Evolutionary conservation across 768 basidiomycete species (phyloP).

Genomic region (Lactarius indigo): DNA sequence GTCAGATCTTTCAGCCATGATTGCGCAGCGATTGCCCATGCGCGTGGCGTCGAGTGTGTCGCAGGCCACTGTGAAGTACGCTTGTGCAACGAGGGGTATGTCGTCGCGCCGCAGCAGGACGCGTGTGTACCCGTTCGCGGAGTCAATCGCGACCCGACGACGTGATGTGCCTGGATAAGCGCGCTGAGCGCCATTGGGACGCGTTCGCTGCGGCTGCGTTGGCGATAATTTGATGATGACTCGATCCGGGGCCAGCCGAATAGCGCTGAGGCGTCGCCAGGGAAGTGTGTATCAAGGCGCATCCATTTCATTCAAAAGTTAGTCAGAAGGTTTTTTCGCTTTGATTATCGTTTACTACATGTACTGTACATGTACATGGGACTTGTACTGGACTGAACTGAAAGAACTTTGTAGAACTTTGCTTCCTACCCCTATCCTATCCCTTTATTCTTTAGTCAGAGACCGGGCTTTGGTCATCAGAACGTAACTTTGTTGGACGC

Average conservation of each 20-base stretch:
- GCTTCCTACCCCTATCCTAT: no score
- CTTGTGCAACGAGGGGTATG: conserved; percentile 31
- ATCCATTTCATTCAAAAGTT: background rate
- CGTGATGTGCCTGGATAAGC: background rate
- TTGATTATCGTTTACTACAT: background rate
- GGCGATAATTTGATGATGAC: background rate
- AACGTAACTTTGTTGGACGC: background rate
- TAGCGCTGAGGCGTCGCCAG: background rate
- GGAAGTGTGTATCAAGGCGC: background rate
- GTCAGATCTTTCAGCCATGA: conserved; percentile 27
- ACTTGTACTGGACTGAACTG: no score
- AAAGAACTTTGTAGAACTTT: no score
- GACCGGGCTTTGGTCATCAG: no score
- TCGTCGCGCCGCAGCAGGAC: conserved; percentile 19
- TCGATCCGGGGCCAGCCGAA: background rate
- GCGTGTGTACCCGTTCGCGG: conserved; percentile 21
- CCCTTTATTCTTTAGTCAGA: no score
- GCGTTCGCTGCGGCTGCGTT: background rate
- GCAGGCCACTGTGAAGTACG: conserved; percentile 29
- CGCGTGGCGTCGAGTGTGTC: conserved; percentile 31
- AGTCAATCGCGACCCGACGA: background rate
- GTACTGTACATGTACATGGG: no score
- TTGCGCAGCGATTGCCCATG: conserved; percentile 30
- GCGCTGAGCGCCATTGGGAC: background rate
- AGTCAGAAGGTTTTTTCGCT: background rate